Percentiles rank a stretch among this genome's conserved stretches.
Evolutionary conservation across 2,329 filamentous ascomycete species (phyloP).

Genomic region (Diplodia corticola): DNA sequence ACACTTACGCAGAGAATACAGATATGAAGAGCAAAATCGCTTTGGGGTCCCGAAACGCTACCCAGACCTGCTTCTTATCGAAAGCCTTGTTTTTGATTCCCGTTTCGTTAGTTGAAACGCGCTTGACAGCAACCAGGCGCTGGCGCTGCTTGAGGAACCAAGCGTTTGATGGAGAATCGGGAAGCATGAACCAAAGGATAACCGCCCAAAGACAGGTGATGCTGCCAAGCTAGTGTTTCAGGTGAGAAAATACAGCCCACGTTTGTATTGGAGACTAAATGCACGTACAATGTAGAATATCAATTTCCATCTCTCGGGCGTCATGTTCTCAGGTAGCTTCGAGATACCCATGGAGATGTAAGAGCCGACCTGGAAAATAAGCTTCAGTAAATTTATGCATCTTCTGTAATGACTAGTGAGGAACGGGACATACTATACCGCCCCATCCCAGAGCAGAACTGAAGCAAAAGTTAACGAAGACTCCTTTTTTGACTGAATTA

Average conservation of each 20-base stretch:
- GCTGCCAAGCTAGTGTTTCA: conserved; percentile 30
- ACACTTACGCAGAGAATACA: background rate
- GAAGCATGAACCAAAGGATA: conserved; percentile 35
- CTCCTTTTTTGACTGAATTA: fast-evolving
- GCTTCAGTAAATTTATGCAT: background rate
- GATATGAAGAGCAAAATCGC: conserved; percentile 13
- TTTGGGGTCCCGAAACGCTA: conserved; percentile 37
- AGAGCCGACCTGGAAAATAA: conserved; percentile 38
- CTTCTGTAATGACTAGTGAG: background rate
- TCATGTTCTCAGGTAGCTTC: conserved; percentile 30
- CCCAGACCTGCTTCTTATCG: conserved; percentile 31
- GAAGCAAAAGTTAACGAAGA: too few relatives aligned
- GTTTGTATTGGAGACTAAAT: background rate
- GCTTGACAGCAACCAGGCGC: conserved; percentile 34
- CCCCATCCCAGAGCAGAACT: background rate
- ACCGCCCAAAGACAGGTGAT: conserved; percentile 38
- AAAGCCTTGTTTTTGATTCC: conserved; percentile 41
- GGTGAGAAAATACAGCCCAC: background rate
- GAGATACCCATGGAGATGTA: conserved; percentile 40
- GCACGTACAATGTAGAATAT: conserved; percentile 34
- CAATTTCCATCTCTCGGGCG: conserved; percentile 36
- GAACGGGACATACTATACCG: background rate
- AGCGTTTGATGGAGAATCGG: conserved; percentile 37
- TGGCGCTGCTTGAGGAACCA: conserved; percentile 35
- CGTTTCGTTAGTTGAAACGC: conserved; percentile 37